These are phyloP conservation scores for Epichloe brachyelytri DNA, from an alignment of 2,329 filamentous ascomycete genomes.

Conservation along the genomic window DNA sequence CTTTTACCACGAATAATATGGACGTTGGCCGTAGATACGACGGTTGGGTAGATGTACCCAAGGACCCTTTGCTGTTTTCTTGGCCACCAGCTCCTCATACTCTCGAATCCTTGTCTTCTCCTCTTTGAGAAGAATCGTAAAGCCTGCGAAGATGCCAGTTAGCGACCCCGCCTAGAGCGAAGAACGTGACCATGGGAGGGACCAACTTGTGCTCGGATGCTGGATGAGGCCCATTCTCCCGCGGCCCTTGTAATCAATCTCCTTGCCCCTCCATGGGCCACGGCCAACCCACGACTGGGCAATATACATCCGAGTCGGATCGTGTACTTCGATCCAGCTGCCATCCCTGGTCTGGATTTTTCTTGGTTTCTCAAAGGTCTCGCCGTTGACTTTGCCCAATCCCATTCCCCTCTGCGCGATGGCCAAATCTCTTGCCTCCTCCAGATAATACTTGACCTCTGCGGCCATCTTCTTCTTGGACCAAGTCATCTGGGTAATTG, in stretches of 20 bases:
- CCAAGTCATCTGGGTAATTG: constrained; percentile 88
- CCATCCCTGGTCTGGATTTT: constrained; percentile 65
- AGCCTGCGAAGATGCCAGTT: constrained; percentile 33
- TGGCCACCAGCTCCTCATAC: constrained; percentile 63
- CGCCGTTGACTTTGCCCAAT: constrained; percentile 35
- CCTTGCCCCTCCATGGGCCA: constrained; percentile 45
- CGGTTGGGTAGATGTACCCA: constrained; percentile 86
- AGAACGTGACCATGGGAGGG: neutral
- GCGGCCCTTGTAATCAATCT: constrained; percentile 61
- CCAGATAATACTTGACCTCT: constrained; percentile 67
- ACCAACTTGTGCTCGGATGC: constrained; percentile 64
- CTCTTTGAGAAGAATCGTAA: constrained; percentile 80
- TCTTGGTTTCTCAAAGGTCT: constrained; percentile 22
- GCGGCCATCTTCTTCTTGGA: constrained; percentile 84
- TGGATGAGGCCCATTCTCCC: constrained; percentile 56
- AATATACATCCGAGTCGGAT: constrained; percentile 77
- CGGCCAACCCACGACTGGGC: constrained; percentile 87
- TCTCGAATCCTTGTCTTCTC: constrained; percentile 79
- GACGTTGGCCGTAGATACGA: constrained; percentile 69
- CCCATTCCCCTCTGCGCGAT: constrained; percentile 78
- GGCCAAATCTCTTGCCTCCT: constrained; percentile 70
- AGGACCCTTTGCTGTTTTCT: constrained; percentile 59
- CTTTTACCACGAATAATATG: constrained; percentile 83
- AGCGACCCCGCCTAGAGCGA: neutral
- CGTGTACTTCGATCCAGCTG: constrained; percentile 53